These are phyloP conservation scores for Cladophialophora bantiana DNA, from an alignment of 2,329 filamentous ascomycete genomes.

Conservation along the genomic window DNA sequence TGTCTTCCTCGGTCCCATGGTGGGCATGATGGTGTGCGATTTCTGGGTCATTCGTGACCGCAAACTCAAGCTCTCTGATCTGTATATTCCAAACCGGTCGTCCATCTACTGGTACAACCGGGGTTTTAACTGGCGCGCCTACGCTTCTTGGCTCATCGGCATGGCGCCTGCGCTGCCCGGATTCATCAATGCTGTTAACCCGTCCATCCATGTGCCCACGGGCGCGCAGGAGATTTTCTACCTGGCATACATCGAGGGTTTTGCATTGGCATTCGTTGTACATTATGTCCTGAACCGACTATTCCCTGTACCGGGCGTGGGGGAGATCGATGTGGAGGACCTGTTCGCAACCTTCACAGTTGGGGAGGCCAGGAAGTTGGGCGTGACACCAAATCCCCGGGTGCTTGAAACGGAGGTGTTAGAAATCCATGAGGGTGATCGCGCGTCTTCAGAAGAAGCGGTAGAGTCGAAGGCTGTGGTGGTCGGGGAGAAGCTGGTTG, in stretches of 20 bases:
- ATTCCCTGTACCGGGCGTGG: slow-evolving; percentile 25
- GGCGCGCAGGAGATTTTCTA: slow-evolving; percentile 24
- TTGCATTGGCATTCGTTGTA: slow-evolving; percentile 18
- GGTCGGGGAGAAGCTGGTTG: slow-evolving; percentile 8
- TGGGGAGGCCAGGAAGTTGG: slow-evolving; percentile 20
- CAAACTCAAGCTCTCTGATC: slow-evolving; percentile 27
- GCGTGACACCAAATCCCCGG: slow-evolving; percentile 15
- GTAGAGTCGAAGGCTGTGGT: slow-evolving; percentile 13
- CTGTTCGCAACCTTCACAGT: slow-evolving; percentile 19
- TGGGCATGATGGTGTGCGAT: slow-evolving; percentile 37
- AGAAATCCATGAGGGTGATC: slow-evolving; percentile 6
- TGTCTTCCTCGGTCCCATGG: slow-evolving; percentile 62
- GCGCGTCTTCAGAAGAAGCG: slow-evolving; percentile 5
- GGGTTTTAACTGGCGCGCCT: slow-evolving; percentile 68
- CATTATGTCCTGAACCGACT: slow-evolving; percentile 22
- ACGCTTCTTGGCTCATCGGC: slow-evolving; percentile 63
- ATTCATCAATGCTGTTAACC: slow-evolving; percentile 64
- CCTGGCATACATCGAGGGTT: slow-evolving; percentile 24
- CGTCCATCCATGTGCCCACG: slow-evolving; percentile 64
- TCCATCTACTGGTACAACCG: slow-evolving; percentile 34
- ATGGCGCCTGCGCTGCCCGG: slow-evolving; percentile 66
- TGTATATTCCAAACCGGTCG: slow-evolving; percentile 34
- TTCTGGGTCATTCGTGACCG: slow-evolving; percentile 35
- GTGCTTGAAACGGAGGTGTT: slow-evolving; percentile 2
- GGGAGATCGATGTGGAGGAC: slow-evolving; percentile 18